These are phyloP conservation scores for Pseudodiploospora longispora DNA, from an alignment of 2,329 filamentous ascomycete genomes.

Conservation along the genomic window DNA sequence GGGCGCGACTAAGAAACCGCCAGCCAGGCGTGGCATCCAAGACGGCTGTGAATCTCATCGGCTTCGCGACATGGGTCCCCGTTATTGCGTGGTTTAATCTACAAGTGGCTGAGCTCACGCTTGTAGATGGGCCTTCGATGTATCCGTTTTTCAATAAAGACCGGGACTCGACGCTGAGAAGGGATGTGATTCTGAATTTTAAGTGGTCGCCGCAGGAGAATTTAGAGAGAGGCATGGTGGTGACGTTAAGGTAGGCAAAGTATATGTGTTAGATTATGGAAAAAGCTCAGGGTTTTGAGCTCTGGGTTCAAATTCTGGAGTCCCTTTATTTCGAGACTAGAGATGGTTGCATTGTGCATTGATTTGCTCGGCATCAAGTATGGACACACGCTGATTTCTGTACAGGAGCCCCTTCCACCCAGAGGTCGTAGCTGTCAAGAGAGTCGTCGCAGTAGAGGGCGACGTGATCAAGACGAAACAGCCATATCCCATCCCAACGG, in stretches of 20 bases:
- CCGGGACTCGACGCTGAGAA: slow-evolving; percentile 44
- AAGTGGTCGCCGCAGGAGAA: slow-evolving; percentile 51
- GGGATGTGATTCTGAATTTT: slow-evolving; percentile 50
- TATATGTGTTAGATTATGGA: too few species aligned
- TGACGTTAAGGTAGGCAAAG: slow-evolving; percentile 52
- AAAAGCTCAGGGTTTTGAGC: too few species aligned
- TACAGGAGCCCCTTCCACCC: slow-evolving; percentile 63
- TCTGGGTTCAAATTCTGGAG: too few species aligned
- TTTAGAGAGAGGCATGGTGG: slow-evolving; percentile 64
- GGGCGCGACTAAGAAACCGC: slow-evolving; percentile 23
- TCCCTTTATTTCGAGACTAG: too few species aligned
- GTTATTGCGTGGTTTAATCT: slow-evolving; percentile 53
- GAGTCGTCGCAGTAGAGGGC: slow-evolving; percentile 72
- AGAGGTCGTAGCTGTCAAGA: slow-evolving; percentile 65
- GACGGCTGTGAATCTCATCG: slow-evolving; percentile 40
- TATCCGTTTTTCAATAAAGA: slow-evolving; percentile 67
- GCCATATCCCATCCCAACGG: slow-evolving; percentile 47
- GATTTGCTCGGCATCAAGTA: not conserved
- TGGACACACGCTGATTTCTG: not conserved
- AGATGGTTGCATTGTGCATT: not conserved
- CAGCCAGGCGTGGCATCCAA: slow-evolving; percentile 17
- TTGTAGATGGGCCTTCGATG: slow-evolving; percentile 61
- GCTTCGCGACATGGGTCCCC: slow-evolving; percentile 54
- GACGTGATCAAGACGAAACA: slow-evolving; percentile 62
- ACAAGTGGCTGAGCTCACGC: slow-evolving; percentile 49